phyloP scores from a whole-genome alignment of 2,329 filamentous ascomycete species.

The Fusarium luffae region DNA sequence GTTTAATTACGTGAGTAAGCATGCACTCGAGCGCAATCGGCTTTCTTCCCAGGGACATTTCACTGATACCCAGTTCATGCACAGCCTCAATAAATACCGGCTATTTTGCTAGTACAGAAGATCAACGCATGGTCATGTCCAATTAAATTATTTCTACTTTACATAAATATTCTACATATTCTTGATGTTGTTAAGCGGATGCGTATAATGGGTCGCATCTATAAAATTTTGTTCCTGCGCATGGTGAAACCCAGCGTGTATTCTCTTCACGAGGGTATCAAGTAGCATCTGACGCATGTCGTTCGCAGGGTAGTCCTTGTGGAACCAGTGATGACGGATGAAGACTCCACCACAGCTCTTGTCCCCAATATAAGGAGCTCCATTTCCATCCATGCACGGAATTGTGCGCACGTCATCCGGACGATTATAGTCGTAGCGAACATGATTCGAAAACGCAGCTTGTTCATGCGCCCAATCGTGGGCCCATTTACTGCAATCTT shows the following conservation, averaged over 20 bases:
- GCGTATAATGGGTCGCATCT: slow-evolving; percentile 14
- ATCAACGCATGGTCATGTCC: too few relatives aligned
- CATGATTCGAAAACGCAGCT: slow-evolving; percentile 42
- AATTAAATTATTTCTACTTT: not conserved
- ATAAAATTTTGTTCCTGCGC: slow-evolving; percentile 5
- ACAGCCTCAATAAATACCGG: not conserved
- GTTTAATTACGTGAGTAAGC: not conserved
- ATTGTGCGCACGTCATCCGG: slow-evolving; percentile 37
- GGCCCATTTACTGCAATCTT: slow-evolving; percentile 37
- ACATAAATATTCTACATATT: not conserved
- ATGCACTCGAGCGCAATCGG: not conserved
- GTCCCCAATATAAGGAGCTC: slow-evolving; percentile 38
- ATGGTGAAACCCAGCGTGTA: slow-evolving; percentile 21
- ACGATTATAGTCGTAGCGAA: slow-evolving; percentile 43
- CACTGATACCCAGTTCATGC: not conserved
- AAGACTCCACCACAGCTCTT: slow-evolving; percentile 42
- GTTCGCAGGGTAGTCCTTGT: slow-evolving; percentile 18
- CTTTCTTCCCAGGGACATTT: not conserved
- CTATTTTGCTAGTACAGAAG: not conserved
- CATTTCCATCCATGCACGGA: slow-evolving; percentile 44
- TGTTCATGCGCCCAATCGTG: slow-evolving; percentile 46
- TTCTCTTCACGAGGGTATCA: slow-evolving; percentile 2
- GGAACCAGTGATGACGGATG: slow-evolving; percentile 42
- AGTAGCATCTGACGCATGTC: slow-evolving; percentile 7
- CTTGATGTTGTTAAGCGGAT: slow-evolving; percentile 7